Evolutionary conservation across 225 moss, liverwort and hornwort genomes (phyloP).

Genomic region (Rhytidiadelphus loreus): DNA sequence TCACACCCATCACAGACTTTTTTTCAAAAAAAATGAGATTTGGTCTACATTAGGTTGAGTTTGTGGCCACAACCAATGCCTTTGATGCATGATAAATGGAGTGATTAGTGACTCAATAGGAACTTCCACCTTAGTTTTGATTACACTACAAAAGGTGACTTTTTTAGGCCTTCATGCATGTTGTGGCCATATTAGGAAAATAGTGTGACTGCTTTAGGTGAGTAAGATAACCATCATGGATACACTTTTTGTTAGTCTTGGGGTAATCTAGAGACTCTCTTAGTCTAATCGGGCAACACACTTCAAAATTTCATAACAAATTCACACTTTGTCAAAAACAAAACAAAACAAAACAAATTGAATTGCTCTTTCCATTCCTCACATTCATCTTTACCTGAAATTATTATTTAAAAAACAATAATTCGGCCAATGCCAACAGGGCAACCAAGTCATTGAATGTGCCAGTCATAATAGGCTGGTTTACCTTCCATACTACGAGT

Average conservation of each 20-base stretch:
- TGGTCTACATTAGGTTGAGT: not conserved
- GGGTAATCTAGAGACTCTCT: not conserved
- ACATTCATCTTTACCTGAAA: not conserved
- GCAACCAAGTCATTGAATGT: not conserved
- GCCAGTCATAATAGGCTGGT: not conserved
- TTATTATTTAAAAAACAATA: not conserved
- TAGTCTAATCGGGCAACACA: fast-evolving
- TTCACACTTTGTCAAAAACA: no score
- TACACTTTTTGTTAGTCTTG: not conserved
- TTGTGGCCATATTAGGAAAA: fast-evolving
- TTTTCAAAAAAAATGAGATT: not conserved
- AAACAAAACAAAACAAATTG: not conserved
- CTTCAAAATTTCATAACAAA: no score
- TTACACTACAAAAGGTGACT: fast-evolving
- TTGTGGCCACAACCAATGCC: not conserved
- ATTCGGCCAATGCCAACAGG: not conserved
- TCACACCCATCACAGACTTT: fast-evolving
- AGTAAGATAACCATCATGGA: not conserved
- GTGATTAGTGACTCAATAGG: not conserved
- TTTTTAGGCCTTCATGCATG: no score
- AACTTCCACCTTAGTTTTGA: not conserved
- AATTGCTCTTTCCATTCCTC: no score
- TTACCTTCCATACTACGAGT: no score
- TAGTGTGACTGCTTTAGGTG: fast-evolving
- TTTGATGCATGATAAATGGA: not conserved